These are phyloP conservation scores for Huntiella omanensis DNA, from an alignment of 2,329 filamentous ascomycete genomes.

Conservation along the genomic window DNA sequence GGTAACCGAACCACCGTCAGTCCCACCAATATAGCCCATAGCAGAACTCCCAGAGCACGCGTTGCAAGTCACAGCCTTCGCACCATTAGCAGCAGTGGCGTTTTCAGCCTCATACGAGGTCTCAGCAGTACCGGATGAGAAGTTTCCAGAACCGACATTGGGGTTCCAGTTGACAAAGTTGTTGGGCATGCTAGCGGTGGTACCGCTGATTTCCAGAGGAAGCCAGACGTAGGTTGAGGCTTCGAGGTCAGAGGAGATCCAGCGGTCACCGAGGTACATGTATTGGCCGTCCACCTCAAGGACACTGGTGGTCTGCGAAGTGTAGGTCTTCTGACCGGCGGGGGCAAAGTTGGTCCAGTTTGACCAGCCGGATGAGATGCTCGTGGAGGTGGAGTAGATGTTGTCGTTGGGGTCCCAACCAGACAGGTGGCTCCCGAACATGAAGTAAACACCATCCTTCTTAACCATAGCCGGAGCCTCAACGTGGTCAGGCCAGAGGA, in stretches of 20 bases:
- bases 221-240: conserved; percentile 47
- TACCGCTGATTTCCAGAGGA: conserved; percentile 32
- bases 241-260: conserved; percentile 40
- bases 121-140: conserved; percentile 16
- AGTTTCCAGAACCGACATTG: conserved; percentile 22
- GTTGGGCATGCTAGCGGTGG: conserved; percentile 30
- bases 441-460: conserved; percentile 39
- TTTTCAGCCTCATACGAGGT: conserved; percentile 33
- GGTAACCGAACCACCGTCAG: conserved; percentile 25
- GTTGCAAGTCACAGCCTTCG: conserved; percentile 27
- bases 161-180: conserved; percentile 34
- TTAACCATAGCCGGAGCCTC: conserved; percentile 48
- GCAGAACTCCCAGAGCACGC: conserved; percentile 29
- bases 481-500: conserved; percentile 33
- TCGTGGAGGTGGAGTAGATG: conserved; percentile 38
- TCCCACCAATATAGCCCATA: conserved; percentile 37
- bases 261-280: conserved; percentile 50
- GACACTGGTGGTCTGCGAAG: conserved; percentile 41
- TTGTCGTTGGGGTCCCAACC: conserved; percentile 47
- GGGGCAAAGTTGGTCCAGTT: conserved; percentile 40
- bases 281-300: conserved; percentile 25
- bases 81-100: conserved; percentile 25
- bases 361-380: conserved; percentile 40
- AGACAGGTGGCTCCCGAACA: conserved; percentile 41
- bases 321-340: conserved; percentile 35